Evolutionary conservation across 306 rosid species (phyloP), one percentile per base, ranked within the genome.

Genomic region (Calophaca sinica): DNA sequence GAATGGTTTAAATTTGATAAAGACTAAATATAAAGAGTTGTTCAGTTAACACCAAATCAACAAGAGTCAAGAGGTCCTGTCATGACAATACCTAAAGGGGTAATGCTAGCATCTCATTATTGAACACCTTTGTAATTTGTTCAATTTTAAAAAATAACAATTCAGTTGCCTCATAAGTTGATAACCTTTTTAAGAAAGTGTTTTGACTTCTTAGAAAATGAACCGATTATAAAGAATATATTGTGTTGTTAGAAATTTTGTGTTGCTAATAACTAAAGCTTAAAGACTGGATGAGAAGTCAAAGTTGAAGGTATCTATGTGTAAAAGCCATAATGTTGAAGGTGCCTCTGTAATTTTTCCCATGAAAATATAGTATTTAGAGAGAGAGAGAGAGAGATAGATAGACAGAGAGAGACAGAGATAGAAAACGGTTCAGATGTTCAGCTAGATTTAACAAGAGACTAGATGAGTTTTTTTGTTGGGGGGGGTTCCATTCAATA

Each of bases 381-480:
- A 51, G 52, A 12, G 42, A 26, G 35, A 6, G 9, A 45, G 55
- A 65, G 51, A 11, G 39, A n/a, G n/a, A n/a, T n/a, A n/a, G n/a
- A n/a, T n/a, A n/a, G n/a, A n/a, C n/a, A n/a, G n/a, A 42, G 53
- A 51, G 52, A 12, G 42, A 26, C 26, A 6, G 9, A 45, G 55
- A 65, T 39, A 11, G 39, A 28, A 45, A 9, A 46, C 3, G 5
- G 62, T 70, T 51, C 39, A 31, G 38, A 33, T n/a, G 42, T 73
- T 77, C 33, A 14, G 55, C 48, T 50, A 42, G 49, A 73, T 50
- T 14, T 72, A 11, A 71, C 53, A 51, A 65, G 28, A 55, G 9
- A 55, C 41, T 59, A 68, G 49, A 48, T 3, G 39, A 53, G 15
- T 36, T 49, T 68, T 5, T 20, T 20, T 20, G 26, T 20, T 20